A percentile compares a stretch with the other conserved stretches of the same genome.
These are phyloP conservation scores for Pseudonectria buxi DNA, from an alignment of 2,329 filamentous ascomycete genomes.

Conservation along the genomic window DNA sequence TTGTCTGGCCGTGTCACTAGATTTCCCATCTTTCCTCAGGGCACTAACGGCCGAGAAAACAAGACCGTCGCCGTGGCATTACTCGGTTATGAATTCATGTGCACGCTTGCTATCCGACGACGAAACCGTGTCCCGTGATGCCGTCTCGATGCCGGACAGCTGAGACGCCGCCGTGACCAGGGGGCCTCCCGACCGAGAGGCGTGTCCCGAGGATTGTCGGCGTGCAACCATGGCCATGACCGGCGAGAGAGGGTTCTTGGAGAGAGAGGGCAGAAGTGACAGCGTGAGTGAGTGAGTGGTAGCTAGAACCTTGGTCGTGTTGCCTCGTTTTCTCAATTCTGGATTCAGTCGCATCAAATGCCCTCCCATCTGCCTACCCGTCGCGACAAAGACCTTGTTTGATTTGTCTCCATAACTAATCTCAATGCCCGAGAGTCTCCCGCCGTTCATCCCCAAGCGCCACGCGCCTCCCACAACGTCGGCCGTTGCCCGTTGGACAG, in stretches of 20 bases:
- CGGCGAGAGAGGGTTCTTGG: background rate
- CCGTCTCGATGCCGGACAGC: constrained; percentile 11
- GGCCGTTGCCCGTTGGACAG: background rate
- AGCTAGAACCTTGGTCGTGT: no score
- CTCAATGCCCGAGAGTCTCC: constrained; percentile 7
- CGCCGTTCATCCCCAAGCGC: constrained; percentile 1
- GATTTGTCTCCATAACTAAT: constrained; percentile 5
- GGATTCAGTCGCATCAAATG: no score
- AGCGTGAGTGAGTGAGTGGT: constrained; percentile 1
- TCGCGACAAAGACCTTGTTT: constrained; percentile 1
- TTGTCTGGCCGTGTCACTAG: constrained; percentile 1
- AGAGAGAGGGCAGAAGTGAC: constrained; percentile 4
- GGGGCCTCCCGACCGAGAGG: constrained; percentile 5
- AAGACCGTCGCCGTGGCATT: constrained; percentile 18
- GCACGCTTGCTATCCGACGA: constrained; percentile 8
- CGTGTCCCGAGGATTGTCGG: constrained; percentile 6
- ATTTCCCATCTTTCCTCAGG: constrained; percentile 18
- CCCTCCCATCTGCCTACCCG: no score
- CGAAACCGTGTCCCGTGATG: constrained; percentile 18
- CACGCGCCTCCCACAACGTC: constrained; percentile 3
- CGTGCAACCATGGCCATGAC: background rate
- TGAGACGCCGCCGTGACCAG: constrained; percentile 12
- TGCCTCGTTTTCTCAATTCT: no score
- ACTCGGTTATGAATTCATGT: constrained; percentile 15
- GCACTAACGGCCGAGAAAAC: constrained; percentile 20